These are phyloP conservation scores for Larix kaempferi DNA, from an alignment of 75 land plant genomes.

Conservation along the genomic window DNA sequence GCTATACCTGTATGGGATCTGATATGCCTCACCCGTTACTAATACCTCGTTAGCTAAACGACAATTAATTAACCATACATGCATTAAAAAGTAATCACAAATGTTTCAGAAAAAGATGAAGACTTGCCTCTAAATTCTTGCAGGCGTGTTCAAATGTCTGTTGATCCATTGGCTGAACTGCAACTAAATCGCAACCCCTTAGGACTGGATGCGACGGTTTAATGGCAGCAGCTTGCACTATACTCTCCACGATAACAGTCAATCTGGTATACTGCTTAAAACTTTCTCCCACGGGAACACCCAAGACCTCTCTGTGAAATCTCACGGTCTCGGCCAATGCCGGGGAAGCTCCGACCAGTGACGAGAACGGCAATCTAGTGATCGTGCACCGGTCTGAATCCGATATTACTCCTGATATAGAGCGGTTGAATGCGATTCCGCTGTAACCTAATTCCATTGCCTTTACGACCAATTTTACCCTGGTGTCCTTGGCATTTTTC, in stretches of 20 bases:
- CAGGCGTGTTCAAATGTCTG: slow-evolving; percentile 67
- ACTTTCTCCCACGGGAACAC: slow-evolving; percentile 36
- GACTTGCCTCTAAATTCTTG: slow-evolving; percentile 49
- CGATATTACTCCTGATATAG: slow-evolving; percentile 49
- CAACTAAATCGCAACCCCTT: slow-evolving; percentile 66
- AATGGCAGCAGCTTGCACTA: slow-evolving; percentile 31
- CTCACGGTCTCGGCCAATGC: slow-evolving; percentile 48
- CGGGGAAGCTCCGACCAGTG: slow-evolving; percentile 40
- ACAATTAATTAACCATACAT: not conserved
- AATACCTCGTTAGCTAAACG: too few relatives aligned
- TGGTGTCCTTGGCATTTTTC: slow-evolving; percentile 8
- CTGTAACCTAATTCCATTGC: slow-evolving; percentile 80
- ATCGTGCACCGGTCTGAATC: slow-evolving; percentile 58
- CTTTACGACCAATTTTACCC: slow-evolving; percentile 27
- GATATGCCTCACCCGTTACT: too few relatives aligned
- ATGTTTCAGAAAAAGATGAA: not conserved
- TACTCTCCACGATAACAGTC: slow-evolving; percentile 47
- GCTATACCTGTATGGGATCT: too few relatives aligned
- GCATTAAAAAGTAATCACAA: not conserved
- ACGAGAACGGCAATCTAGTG: slow-evolving; percentile 34
- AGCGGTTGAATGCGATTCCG: slow-evolving; percentile 63
- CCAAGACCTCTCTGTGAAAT: slow-evolving; percentile 64
- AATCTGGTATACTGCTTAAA: slow-evolving; percentile 78
- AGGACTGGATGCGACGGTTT: slow-evolving; percentile 53
- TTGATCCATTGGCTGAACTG: slow-evolving; percentile 62